These are phyloP conservation scores for Apiospora phragmitis DNA, from an alignment of 2,329 filamentous ascomycete genomes.

Conservation along the genomic window DNA sequence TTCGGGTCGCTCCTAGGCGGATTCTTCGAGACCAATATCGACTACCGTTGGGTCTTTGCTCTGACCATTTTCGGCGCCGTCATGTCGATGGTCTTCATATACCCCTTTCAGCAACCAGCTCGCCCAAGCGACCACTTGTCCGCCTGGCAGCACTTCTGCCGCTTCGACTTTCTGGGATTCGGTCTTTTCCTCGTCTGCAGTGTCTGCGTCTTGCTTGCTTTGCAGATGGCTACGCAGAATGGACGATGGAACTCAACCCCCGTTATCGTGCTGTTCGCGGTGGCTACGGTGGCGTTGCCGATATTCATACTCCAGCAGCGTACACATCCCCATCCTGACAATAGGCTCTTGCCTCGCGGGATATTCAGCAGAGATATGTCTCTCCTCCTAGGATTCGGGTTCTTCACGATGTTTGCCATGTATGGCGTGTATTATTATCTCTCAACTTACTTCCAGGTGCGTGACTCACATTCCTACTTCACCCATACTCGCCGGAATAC, in stretches of 20 bases:
- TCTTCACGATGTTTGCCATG: slow-evolving; percentile 17
- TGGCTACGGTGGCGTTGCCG: slow-evolving; percentile 3
- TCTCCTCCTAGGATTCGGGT: slow-evolving; percentile 14
- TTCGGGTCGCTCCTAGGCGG: slow-evolving; percentile 15
- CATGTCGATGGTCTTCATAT: slow-evolving; percentile 7
- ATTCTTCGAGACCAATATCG: slow-evolving; percentile 14
- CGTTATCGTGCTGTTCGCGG: background rate
- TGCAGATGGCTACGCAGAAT: slow-evolving; percentile 14
- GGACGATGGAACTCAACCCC: slow-evolving; percentile 9
- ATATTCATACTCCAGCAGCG: slow-evolving; percentile 13
- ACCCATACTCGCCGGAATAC: background rate
- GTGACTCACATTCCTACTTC: background rate
- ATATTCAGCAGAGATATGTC: slow-evolving; percentile 13
- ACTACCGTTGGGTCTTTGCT: slow-evolving; percentile 16
- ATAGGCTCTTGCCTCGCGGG: slow-evolving; percentile 10
- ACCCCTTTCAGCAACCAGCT: slow-evolving; percentile 9
- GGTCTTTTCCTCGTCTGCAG: slow-evolving; percentile 10
- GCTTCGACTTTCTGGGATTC: slow-evolving; percentile 16
- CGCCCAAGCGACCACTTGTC: slow-evolving; percentile 8
- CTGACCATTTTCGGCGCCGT: slow-evolving; percentile 15
- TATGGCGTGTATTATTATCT: slow-evolving; percentile 16
- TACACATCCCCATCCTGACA: slow-evolving; percentile 8
- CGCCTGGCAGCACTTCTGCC: slow-evolving; percentile 3
- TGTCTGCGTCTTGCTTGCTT: slow-evolving; percentile 9
- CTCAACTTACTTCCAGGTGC: slow-evolving; percentile 15